Base-by-base conservation (phyloP, 2,329 filamentous ascomycete species). In the Ascochyta fabae region DNA sequence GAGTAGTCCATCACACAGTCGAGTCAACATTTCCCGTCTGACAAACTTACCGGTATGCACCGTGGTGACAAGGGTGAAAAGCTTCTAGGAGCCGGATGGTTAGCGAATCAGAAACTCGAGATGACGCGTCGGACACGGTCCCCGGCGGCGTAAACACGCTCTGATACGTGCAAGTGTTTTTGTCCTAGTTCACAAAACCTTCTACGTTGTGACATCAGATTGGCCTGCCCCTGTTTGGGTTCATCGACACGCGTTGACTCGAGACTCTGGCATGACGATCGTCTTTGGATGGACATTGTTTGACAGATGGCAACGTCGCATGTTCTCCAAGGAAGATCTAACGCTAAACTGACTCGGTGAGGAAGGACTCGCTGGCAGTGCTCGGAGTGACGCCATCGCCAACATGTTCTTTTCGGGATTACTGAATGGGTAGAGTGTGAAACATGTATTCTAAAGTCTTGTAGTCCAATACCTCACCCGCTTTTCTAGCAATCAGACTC, bases 161-260 rank as follows among this genome's bases (percentile, higher is more conserved):
- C 23, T 50, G 41, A 50, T 50, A 36, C 23, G 52, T 38, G 41
- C 36, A 13, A 36, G 31, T 16, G 13, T 7, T 26, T 36, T 27
- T 24, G 13, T 9, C 29, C 6, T 4, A 13, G 39, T 26, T 40
- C 8, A 26, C 26, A 24, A 45, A 40, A 31, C 19, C 49, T 47
- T 53, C 35, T 34, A 41, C 40, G 40, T 46, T 55, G 24, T 34
- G 27, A 49, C 27, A 45, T 36, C 19, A 55, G 29, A 15, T 33
- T 23, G 36, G 7, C 12, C 24, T 22, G 44, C 26, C 31, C 19
- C 24, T 24, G 31, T 4, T 36, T 43, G 10, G 31, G 23, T 12
- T n/a, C 27, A 29, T 38, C 24, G 39, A 44, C 39, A 39, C 48
- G 26, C 48, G 19, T 34, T 26, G 24, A 45, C 19, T 27, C 22